These are phyloP conservation scores for Cystofilobasidium capitatum DNA, from an alignment of 768 basidiomycete genomes.

Conservation along the genomic window DNA sequence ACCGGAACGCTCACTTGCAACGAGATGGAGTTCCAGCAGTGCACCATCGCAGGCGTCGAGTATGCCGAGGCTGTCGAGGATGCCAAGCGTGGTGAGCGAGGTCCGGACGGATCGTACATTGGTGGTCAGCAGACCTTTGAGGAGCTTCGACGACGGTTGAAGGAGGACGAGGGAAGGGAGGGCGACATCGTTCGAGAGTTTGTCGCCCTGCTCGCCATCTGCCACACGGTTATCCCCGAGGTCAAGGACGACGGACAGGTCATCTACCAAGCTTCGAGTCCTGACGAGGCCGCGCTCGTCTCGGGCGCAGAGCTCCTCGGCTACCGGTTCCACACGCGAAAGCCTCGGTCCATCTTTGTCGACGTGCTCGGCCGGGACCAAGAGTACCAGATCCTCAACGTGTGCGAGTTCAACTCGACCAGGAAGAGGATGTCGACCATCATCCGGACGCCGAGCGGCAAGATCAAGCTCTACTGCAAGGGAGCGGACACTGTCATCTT, in stretches of 20 bases:
- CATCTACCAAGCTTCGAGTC: slow-evolving; percentile 89
- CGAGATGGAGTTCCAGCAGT: slow-evolving; percentile 78
- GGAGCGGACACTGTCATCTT: slow-evolving; percentile 97
- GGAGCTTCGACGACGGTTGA: slow-evolving; percentile 47
- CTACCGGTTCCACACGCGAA: slow-evolving; percentile 91
- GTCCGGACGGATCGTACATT: slow-evolving; percentile 48
- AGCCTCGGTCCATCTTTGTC: slow-evolving; percentile 90
- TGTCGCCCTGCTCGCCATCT: slow-evolving; percentile 77
- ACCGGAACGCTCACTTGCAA: slow-evolving; percentile 81
- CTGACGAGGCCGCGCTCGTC: slow-evolving; percentile 93
- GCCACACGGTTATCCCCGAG: slow-evolving; percentile 98
- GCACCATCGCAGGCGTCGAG: slow-evolving; percentile 73
- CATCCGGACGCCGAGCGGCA: slow-evolving; percentile 73
- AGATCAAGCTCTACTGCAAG: slow-evolving; percentile 90
- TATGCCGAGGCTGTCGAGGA: slow-evolving; percentile 92
- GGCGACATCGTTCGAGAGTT: slow-evolving; percentile 56
- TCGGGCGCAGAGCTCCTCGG: slow-evolving; percentile 84
- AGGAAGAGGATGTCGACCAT: slow-evolving; percentile 97
- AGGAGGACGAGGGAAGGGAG: slow-evolving; percentile 38
- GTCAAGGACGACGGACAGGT: slow-evolving; percentile 72
- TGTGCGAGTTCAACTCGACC: slow-evolving; percentile 98
- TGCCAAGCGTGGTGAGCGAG: slow-evolving; percentile 56
- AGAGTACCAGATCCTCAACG: slow-evolving; percentile 86
- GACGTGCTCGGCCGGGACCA: slow-evolving; percentile 59
- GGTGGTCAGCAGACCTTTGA: slow-evolving; percentile 69